These are phyloP conservation scores for Aspergillus conjunctus DNA, from an alignment of 495 filamentous ascomycete genomes.

Conservation along the genomic window DNA sequence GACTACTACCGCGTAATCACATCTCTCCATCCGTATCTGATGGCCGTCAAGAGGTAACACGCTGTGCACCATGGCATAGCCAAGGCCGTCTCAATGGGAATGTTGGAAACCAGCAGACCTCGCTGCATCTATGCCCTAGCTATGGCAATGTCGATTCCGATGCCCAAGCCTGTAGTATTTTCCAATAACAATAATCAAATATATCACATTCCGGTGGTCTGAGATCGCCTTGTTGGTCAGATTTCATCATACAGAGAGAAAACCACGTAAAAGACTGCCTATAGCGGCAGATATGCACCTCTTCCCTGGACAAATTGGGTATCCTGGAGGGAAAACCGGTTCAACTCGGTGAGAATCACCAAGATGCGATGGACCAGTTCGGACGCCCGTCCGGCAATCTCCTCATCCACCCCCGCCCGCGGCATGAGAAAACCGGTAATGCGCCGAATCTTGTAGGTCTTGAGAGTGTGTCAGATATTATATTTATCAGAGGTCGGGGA, in stretches of 20 bases:
- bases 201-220: no score
- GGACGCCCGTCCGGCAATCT: neutral
- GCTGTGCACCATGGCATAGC: no score
- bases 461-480: neutral
- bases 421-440: neutral
- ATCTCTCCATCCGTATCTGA: neutral
- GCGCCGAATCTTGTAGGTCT: neutral
- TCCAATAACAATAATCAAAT: no score
- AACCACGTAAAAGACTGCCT: neutral
- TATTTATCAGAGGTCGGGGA: neutral
- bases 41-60: neutral
- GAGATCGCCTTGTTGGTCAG: no score
- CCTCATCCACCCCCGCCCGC: neutral
- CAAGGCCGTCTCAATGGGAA: no score
- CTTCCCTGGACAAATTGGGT: neutral
- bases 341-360: neutral
- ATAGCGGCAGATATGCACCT: neutral
- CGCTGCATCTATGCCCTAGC: no score
- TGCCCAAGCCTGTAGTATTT: no score
- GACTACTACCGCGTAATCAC: neutral
- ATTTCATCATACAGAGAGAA: no score
- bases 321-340: neutral
- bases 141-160: no score
- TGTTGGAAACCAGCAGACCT: no score
- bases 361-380: neutral